These are phyloP conservation scores for Fusarium sacchari DNA, from an alignment of 2,329 filamentous ascomycete species.

Conservation along the genomic window DNA sequence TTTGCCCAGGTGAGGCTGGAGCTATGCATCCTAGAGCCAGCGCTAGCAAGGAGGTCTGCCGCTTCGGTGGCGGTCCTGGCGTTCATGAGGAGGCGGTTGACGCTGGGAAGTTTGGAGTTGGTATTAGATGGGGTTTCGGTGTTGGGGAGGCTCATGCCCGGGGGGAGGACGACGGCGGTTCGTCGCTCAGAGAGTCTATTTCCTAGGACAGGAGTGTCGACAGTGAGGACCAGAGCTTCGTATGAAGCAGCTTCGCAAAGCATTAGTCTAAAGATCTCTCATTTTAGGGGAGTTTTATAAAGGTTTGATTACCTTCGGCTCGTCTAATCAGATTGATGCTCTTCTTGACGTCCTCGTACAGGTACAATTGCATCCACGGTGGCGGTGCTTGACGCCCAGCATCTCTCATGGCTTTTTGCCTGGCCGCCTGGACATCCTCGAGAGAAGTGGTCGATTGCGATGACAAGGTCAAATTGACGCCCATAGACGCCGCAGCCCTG, in stretches of 20 bases:
- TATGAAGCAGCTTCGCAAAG: not conserved
- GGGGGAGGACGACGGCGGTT: no score
- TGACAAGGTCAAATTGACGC: not conserved
- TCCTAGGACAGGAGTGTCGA: not conserved
- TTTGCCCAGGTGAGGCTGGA: no score
- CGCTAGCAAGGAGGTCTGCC: no score
- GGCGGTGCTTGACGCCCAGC: not conserved
- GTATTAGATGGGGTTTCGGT: no score
- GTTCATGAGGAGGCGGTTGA: no score
- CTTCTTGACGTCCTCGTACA: not conserved
- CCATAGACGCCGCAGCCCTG: not conserved
- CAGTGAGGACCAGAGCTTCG: not conserved
- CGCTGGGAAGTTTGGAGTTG: no score
- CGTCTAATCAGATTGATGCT: not conserved
- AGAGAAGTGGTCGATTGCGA: not conserved
- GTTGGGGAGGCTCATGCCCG: no score
- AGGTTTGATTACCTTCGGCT: not conserved
- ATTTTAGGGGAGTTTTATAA: no score
- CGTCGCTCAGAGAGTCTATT: no score
- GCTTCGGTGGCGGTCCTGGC: no score
- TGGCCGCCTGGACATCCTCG: not conserved
- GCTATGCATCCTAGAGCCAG: no score
- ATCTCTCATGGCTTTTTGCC: not conserved
- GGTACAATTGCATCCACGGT: not conserved
- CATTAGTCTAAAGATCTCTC: not conserved